These are phyloP conservation scores for Leccinum variicolor DNA, from an alignment of 768 basidiomycete genomes.

Conservation along the genomic window DNA sequence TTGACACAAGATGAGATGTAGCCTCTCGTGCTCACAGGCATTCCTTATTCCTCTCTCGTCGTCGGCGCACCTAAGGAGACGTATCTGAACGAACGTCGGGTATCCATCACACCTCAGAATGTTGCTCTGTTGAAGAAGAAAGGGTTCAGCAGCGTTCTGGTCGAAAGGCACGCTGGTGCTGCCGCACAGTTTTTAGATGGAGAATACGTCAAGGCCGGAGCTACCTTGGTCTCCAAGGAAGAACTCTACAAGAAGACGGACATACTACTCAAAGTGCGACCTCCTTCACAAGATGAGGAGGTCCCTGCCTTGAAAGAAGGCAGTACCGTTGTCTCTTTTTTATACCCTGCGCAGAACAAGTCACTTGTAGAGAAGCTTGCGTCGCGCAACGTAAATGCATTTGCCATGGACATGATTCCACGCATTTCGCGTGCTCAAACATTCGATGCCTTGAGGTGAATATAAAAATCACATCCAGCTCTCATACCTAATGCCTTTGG, in stretches of 20 bases:
- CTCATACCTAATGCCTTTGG: neutral
- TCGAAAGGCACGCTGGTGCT: constrained; percentile 68
- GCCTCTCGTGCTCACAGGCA: constrained; percentile 32
- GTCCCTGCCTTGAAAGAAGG: constrained; percentile 61
- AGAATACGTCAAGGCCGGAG: constrained; percentile 76
- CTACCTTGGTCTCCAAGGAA: constrained; percentile 68
- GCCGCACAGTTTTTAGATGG: constrained; percentile 79
- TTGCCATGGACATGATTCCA: constrained; percentile 93
- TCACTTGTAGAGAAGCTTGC: constrained; percentile 66
- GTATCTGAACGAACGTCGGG: constrained; percentile 75
- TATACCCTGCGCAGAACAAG: constrained; percentile 83
- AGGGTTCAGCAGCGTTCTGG: constrained; percentile 69
- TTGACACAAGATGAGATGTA: neutral
- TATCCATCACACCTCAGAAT: constrained; percentile 80
- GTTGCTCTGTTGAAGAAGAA: constrained; percentile 75
- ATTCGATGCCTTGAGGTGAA: constrained; percentile 82
- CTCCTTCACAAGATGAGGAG: constrained; percentile 66
- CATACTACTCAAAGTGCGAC: constrained; percentile 83
- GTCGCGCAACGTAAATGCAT: constrained; percentile 63
- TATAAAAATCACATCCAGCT: constrained; percentile 1
- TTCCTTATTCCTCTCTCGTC: constrained; percentile 67
- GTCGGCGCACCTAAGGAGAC: constrained; percentile 78
- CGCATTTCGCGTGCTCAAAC: constrained; percentile 88
- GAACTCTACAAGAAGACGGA: constrained; percentile 68
- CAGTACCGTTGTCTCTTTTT: constrained; percentile 77